These are phyloP conservation scores for Eimeria falciformis DNA, from an alignment of 169 alveolate genomes.

Conservation along the genomic window DNA sequence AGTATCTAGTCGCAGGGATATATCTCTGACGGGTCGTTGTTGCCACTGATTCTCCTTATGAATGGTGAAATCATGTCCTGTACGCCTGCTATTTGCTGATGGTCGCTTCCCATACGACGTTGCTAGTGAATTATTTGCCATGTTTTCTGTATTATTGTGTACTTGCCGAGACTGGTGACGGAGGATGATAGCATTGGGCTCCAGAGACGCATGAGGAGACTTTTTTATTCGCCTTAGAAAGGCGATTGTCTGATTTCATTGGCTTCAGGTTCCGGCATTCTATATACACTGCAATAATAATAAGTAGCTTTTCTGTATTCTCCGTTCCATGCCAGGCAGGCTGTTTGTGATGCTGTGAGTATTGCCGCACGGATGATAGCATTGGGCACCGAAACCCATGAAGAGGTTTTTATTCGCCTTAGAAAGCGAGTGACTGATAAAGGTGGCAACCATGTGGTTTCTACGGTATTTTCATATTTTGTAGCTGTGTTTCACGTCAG, in stretches of 20 bases:
- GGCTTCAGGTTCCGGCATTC: not conserved
- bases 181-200: constrained; percentile 2
- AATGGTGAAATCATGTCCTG: too few species aligned
- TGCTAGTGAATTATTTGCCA: not conserved
- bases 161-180: too few species aligned
- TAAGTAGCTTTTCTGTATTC: not conserved
- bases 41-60: too few species aligned
- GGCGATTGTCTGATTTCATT: not conserved
- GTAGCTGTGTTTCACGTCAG: too few species aligned
- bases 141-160: too few species aligned
- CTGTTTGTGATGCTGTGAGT: not conserved
- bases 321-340: not conserved
- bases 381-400: constrained; percentile 41
- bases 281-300: not conserved
- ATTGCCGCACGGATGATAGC: constrained; percentile 36
- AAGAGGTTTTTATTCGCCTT: constrained; percentile 33
- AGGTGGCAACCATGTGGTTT: not conserved
- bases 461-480: not conserved
- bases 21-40: too few species aligned
- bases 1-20: too few species aligned
- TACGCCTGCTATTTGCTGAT: too few species aligned
- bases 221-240: too few species aligned
- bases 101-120: not conserved
- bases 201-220: not conserved
- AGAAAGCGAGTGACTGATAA: constrained; percentile 47